These are phyloP conservation scores for Polyplosphaeria fusca DNA, from an alignment of 495 filamentous ascomycete genomes.

Conservation along the genomic window DNA sequence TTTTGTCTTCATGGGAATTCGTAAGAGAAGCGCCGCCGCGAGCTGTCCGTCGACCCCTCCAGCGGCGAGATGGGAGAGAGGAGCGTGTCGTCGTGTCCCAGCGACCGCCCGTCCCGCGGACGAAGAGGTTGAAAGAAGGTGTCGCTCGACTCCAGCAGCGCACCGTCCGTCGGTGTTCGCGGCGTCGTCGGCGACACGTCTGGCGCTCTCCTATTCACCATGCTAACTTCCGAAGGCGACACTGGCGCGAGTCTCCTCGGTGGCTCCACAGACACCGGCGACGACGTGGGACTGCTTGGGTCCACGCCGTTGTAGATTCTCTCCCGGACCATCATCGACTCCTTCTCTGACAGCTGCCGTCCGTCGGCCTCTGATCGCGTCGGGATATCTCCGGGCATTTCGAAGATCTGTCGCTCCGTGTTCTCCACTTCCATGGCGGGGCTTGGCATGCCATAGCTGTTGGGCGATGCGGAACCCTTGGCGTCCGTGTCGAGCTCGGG, in stretches of 20 bases:
- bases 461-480: slow-evolving; percentile 3
- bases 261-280: slow-evolving; percentile 19
- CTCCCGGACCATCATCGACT: slow-evolving; percentile 40
- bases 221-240: slow-evolving; percentile 23
- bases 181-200: slow-evolving; percentile 23
- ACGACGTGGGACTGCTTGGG: slow-evolving; percentile 7
- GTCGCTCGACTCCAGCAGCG: slow-evolving; percentile 23
- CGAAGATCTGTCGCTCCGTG: slow-evolving; percentile 39
- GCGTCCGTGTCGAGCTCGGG: slow-evolving; percentile 6
- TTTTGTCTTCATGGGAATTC: slow-evolving; percentile 26
- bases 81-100: slow-evolving; percentile 26
- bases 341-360: slow-evolving; percentile 39
- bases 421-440: slow-evolving; percentile 33
- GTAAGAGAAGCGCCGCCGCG: slow-evolving; percentile 33
- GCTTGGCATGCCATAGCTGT: slow-evolving; percentile 18
- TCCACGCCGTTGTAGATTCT: slow-evolving; percentile 41
- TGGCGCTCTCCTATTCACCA: slow-evolving; percentile 20
- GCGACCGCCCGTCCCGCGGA: slow-evolving; percentile 22
- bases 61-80: slow-evolving; percentile 32
- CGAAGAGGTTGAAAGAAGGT: slow-evolving; percentile 29
- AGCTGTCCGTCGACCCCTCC: slow-evolving; percentile 13
- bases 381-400: slow-evolving; percentile 43
- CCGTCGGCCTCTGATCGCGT: slow-evolving; percentile 38
- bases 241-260: slow-evolving; percentile 23
- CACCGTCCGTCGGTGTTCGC: slow-evolving; percentile 22